These are phyloP conservation scores for Candida odintsovae DNA, from an alignment of 805 yeast genomes.

Conservation along the genomic window DNA sequence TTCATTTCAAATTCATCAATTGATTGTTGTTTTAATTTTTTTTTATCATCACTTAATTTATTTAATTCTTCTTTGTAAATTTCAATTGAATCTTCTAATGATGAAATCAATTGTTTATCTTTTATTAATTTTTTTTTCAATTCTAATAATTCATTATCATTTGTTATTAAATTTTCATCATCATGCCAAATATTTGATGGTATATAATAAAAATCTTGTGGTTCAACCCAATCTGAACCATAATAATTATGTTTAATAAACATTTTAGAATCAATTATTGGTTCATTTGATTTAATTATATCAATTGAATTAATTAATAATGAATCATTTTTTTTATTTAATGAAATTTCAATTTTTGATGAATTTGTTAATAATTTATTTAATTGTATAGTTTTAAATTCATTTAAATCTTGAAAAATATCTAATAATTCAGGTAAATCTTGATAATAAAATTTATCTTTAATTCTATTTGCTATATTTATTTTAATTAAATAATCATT, in stretches of 20 bases:
- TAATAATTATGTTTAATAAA: constrained; percentile 77
- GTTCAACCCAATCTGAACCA: constrained; percentile 67
- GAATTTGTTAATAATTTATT: constrained; percentile 66
- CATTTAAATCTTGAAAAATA: constrained; percentile 77
- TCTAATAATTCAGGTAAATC: constrained; percentile 90
- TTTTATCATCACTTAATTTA: constrained; percentile 21
- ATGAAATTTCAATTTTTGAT: constrained; percentile 50
- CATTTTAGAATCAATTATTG: constrained; percentile 79
- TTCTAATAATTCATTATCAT: constrained; percentile 47
- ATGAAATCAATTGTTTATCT: constrained; percentile 27
- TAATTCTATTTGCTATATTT: constrained; percentile 80
- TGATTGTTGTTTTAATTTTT: constrained; percentile 31
- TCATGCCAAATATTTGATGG: constrained; percentile 98
- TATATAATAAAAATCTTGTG: constrained; percentile 74
- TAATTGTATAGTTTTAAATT: constrained; percentile 63
- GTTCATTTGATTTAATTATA: constrained; percentile 64
- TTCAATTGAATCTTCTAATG: constrained; percentile 25
- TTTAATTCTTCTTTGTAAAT: constrained; percentile 27
- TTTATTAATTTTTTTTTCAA: constrained; percentile 42
- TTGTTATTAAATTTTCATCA: constrained; percentile 67
- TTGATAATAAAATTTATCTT: constrained; percentile 89
- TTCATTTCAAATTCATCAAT: constrained; percentile 42
- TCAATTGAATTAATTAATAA: constrained; percentile 45
- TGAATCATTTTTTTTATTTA: constrained; percentile 36
- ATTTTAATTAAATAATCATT: constrained; percentile 77